phyloP scores from a whole-genome alignment of 2,329 filamentous ascomycete species.

The Proliferodiscus dingleyae region DNA sequence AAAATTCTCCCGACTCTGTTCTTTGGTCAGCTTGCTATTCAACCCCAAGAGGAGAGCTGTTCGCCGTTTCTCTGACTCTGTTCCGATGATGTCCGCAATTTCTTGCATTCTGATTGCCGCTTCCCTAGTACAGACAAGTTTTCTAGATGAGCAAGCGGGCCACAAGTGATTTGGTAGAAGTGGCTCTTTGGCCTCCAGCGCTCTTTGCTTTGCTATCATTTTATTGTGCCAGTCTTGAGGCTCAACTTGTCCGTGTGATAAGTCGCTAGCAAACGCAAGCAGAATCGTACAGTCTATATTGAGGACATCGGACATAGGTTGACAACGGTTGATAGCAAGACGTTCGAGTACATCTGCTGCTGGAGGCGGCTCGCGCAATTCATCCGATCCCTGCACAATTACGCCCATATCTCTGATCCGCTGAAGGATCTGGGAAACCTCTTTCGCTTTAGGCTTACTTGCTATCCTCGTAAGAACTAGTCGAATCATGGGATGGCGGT shows the following conservation, averaged over 20 bases:
- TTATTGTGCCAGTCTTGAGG: conserved; percentile 30
- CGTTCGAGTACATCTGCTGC: conserved; percentile 19
- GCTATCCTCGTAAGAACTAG: conserved; percentile 57
- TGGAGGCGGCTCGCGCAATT: conserved; percentile 18
- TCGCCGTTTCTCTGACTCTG: conserved; percentile 50
- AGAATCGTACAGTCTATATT: conserved; percentile 62
- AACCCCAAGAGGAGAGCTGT: conserved; percentile 49
- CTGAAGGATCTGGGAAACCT: conserved; percentile 52
- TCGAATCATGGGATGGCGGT: conserved; percentile 53
- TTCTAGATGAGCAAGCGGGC: conserved; percentile 49
- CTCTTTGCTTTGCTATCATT: conserved; percentile 45
- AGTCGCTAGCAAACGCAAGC: conserved; percentile 62
- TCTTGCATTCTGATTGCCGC: conserved; percentile 60
- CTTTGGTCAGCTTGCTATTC: conserved; percentile 22
- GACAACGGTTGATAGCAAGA: conserved; percentile 37
- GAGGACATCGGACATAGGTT: conserved; percentile 38
- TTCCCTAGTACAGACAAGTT: conserved; percentile 56
- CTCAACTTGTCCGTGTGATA: conserved; percentile 36
- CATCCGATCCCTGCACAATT: conserved; percentile 28
- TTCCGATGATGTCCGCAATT: conserved; percentile 58
- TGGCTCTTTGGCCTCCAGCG: conserved; percentile 54
- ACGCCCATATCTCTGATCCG: conserved; percentile 47
- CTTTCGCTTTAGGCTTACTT: conserved; percentile 39
- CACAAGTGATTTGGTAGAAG: conserved; percentile 57
- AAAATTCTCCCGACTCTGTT: conserved; percentile 31